phyloP scores from a whole-genome alignment of 2,329 filamentous ascomycete species.

The Stenocarpella maydis region DNA sequence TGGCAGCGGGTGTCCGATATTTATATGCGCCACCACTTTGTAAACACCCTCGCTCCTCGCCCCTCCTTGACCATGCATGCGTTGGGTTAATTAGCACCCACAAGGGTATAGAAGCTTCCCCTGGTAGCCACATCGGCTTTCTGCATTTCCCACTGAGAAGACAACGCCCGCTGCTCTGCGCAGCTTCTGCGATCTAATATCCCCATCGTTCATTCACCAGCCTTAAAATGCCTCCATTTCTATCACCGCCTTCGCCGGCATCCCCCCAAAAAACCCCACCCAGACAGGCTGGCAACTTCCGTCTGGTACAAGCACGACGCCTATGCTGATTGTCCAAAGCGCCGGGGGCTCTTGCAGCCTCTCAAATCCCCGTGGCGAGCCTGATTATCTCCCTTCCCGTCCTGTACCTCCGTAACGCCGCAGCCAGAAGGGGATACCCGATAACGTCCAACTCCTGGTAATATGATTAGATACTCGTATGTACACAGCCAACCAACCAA shows the following conservation, averaged over 20 bases:
- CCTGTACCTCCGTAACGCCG: neutral
- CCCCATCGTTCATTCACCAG: no score
- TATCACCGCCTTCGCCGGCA: neutral
- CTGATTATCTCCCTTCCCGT: neutral
- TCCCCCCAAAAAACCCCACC: no score
- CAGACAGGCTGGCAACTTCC: no score
- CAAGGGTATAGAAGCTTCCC: neutral
- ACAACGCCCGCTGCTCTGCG: neutral
- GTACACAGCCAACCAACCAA: conserved; percentile 1
- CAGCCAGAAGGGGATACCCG: neutral
- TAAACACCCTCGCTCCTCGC: neutral
- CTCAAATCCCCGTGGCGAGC: neutral
- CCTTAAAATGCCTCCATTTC: neutral
- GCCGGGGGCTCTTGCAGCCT: neutral
- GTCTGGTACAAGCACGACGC: no score
- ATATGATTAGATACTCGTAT: conserved; percentile 17
- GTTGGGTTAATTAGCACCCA: neutral
- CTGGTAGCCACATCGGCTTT: neutral
- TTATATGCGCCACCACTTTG: conserved; percentile 6
- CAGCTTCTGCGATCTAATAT: neutral
- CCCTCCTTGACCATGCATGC: neutral
- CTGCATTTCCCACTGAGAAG: neutral
- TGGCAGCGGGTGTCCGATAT: neutral
- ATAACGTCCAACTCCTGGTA: neutral
- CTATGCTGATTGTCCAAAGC: no score